Evolutionary conservation across 116 monocot genomes (phyloP), one percentile per base, ranked within the genome.

Genomic region (Iris pallida): DNA sequence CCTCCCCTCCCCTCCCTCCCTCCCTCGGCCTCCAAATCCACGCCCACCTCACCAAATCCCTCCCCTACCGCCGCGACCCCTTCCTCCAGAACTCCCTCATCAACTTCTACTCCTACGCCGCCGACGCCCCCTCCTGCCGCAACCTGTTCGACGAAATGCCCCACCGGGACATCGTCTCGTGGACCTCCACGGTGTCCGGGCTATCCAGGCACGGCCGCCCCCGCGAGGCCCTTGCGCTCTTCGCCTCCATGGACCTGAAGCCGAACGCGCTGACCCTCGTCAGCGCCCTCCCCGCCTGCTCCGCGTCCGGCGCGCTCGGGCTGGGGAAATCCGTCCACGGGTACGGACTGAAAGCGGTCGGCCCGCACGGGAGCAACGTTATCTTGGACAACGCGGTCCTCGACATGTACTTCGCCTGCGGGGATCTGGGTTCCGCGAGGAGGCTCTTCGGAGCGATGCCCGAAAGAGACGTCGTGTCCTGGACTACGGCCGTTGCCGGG

Each of bases 201-300:
- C 65, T 83, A 15, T 64, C 65, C 7, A 75, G 68, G 61, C 65
- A 70, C 64, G 83, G 76, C 5, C 46, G 55, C 53, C 68, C 45
- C 8, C 57, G 2, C 40, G 83, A 79, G 42, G 83, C 79, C 47
- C 16, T 83, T 10, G n/a, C 49, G n/a, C 68, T 58, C 10, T 78
- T 83, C 43, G 45, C 68, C 14, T 58, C 63, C 57, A 79, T 75
- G 83, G 71, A 75, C 6, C 59, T 42, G 55, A n/a, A 40, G 19
- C 78, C 81, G 4, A 85, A 81, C 51, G 53, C 72, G 20, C 11
- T 81, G 49, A 81, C 81, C 40, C 81, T 81, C 18, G 85, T 81
- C 8, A 61, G 69, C 56, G 75, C 68, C 17, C 72, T 81, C 4
- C 20, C 65, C 10, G 85, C 75, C 8, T 81, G 81, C 53, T 68